These are phyloP conservation scores for Glycyrrhiza uralensis DNA, from an alignment of 306 rosid genomes.

Conservation along the genomic window DNA sequence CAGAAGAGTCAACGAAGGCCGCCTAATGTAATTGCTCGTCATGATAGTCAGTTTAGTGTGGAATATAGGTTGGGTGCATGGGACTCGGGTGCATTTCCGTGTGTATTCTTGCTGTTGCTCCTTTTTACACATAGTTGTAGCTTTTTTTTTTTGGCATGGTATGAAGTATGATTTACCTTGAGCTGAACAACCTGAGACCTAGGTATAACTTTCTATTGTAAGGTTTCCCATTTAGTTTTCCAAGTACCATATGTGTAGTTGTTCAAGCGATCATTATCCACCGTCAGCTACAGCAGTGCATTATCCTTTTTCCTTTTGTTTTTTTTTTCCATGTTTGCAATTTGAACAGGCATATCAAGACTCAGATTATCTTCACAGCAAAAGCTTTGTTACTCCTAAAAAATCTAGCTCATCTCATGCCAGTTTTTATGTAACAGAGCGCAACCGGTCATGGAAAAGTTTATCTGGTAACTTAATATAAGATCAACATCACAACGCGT, in stretches of 20 bases:
- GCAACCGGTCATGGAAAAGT: no score
- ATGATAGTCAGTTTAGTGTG: slow-evolving; percentile 20
- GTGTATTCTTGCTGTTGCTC: background rate
- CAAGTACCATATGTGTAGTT: background rate
- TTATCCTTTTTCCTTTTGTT: background rate
- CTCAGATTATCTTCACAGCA: no score
- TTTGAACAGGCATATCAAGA: no score
- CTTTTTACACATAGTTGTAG: slow-evolving; percentile 14
- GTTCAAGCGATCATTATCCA: background rate
- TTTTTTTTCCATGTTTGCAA: background rate
- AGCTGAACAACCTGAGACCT: background rate
- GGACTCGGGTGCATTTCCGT: background rate
- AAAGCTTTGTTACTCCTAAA: no score
- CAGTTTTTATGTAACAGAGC: no score
- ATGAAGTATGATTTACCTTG: slow-evolving; percentile 9
- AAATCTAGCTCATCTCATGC: no score
- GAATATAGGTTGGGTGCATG: slow-evolving; percentile 11
- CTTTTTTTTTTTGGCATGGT: slow-evolving; percentile 8
- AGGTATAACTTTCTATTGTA: background rate
- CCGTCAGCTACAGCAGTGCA: background rate
- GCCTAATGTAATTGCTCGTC: slow-evolving; percentile 40
- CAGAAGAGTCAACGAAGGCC: slow-evolving; percentile 71
- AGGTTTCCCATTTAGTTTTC: background rate
- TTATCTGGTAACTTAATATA: no score
- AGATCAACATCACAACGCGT: no score